Evolutionary conservation across 352 stramenopile species (phyloP), one percentile per base, ranked within the genome.

Genomic region (Bremia lactucae): DNA sequence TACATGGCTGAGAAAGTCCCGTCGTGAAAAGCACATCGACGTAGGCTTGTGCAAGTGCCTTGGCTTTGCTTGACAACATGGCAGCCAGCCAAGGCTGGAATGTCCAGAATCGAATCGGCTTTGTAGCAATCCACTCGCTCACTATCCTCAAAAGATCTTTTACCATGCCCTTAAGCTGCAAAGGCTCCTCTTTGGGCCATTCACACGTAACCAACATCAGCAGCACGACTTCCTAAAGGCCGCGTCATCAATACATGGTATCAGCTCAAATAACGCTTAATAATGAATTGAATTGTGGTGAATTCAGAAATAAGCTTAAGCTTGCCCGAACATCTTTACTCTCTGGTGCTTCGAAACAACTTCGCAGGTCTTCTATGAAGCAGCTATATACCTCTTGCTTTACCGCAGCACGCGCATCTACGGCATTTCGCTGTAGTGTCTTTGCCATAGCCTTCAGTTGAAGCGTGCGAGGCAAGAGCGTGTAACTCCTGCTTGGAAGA

Each of bases 1-100:
- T 46, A 72, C 49, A 65, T 51, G 58, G 61, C 44, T 55, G 58
- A 7, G 73, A 20, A 14, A 73, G 65, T 21, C 64, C 67, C 14
- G 42, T 47, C 9, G 55, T 42, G 34, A 66, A 58, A 4, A 78
- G 28, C 16, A 62, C 34, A 11, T 37, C 36, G 8, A 72, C 34
- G 31, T 78, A 75, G 1, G 33, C 8, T 2, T 36, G 36, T 24
- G 50, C 45, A 6, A 73, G 25, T n/a, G 8, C 23, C 23, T 38
- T 9, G 1, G 34, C 59, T 31, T 63, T 62, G 31, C 28, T 50
- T n/a, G 47, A 40, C 20, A 68, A 34, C 37, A 52, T 38, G 6
- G 62, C 55, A 16, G 54, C 58, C 22, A 55, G 40, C 54, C 58
- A 72, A 29, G 62, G 58, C 31, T 46, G 48, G 20, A 72, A 59